These are phyloP conservation scores for Atractiella rhizophila DNA, from an alignment of 768 basidiomycete genomes.

Conservation along the genomic window DNA sequence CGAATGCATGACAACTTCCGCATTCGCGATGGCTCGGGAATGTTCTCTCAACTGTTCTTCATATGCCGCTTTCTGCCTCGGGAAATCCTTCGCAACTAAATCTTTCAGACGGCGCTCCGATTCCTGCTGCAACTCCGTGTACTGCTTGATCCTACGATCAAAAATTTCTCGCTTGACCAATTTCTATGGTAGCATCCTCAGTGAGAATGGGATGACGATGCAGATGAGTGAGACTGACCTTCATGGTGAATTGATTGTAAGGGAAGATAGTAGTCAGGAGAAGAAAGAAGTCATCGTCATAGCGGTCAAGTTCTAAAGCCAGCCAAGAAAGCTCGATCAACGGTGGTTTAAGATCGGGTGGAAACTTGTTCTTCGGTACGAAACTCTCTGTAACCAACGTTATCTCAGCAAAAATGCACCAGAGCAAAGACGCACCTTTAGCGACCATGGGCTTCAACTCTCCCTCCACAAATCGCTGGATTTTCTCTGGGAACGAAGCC, in stretches of 20 bases:
- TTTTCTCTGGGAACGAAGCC: no score
- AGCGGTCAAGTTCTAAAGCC: constrained; percentile 61
- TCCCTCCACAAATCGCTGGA: no score
- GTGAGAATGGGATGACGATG: background rate
- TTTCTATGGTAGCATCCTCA: constrained; percentile 40
- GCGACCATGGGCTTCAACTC: constrained; percentile 27
- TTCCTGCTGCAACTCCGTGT: constrained; percentile 42
- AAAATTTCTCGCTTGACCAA: constrained; percentile 76
- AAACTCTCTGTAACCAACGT: constrained; percentile 40
- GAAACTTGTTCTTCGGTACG: constrained; percentile 71
- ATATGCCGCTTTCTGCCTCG: constrained; percentile 50
- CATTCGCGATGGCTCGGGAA: no score
- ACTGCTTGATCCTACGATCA: constrained; percentile 38
- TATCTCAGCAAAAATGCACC: no score
- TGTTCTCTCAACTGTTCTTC: constrained; percentile 31
- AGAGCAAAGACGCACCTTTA: constrained; percentile 13
- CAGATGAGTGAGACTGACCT: no score
- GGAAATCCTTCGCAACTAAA: no score
- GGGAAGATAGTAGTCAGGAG: constrained; percentile 67
- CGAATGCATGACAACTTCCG: no score
- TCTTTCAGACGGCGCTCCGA: no score
- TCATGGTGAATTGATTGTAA: constrained; percentile 89
- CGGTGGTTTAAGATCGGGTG: constrained; percentile 44
- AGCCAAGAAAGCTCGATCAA: constrained; percentile 45
- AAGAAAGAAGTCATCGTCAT: constrained; percentile 76